phyloP scores from a whole-genome alignment of 1,284 basidiomycete genomes.

The Taiwanofungus camphoratus region DNA sequence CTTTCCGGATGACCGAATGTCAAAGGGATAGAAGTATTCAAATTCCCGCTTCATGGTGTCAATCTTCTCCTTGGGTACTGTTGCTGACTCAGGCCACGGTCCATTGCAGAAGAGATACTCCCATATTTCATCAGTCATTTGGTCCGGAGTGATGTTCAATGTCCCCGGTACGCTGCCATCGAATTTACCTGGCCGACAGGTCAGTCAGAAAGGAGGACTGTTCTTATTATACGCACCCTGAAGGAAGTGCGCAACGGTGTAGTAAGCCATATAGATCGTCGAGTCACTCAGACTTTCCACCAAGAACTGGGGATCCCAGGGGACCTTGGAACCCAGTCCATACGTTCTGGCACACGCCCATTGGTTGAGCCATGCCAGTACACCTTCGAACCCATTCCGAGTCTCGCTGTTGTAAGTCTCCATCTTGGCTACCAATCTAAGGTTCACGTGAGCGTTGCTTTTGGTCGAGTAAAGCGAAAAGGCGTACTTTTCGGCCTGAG shows the following conservation, averaged over 20 bases:
- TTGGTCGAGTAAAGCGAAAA: too few species aligned
- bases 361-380: slow-evolving; percentile 93
- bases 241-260: slow-evolving; percentile 88
- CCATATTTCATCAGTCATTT: slow-evolving; percentile 98
- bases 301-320: slow-evolving; percentile 96
- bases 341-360: slow-evolving; percentile 99
- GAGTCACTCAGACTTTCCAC: slow-evolving; percentile 98
- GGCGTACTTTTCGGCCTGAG: slow-evolving; percentile 75
- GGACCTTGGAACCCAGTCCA: slow-evolving; percentile 92
- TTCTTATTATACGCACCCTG: slow-evolving; percentile 53
- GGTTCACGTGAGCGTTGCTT: too few species aligned
- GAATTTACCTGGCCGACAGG: slow-evolving; percentile 49
- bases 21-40: slow-evolving; percentile 98
- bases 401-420: slow-evolving; percentile 89
- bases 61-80: slow-evolving; percentile 72
- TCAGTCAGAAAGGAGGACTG: slow-evolving; percentile 10
- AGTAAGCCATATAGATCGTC: slow-evolving; percentile 99
- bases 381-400: slow-evolving; percentile 87
- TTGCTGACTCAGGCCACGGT: slow-evolving; percentile 64
- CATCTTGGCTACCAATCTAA: slow-evolving; percentile 81
- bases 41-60: slow-evolving; percentile 88
- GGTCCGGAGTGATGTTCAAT: slow-evolving; percentile 80
- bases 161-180: slow-evolving; percentile 80
- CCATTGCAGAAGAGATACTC: slow-evolving; percentile 87
- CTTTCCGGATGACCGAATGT: slow-evolving; percentile 98